Base-by-base conservation (phyloP, 148 eudicot genomes). In the Vaccinium myrtillus region DNA sequence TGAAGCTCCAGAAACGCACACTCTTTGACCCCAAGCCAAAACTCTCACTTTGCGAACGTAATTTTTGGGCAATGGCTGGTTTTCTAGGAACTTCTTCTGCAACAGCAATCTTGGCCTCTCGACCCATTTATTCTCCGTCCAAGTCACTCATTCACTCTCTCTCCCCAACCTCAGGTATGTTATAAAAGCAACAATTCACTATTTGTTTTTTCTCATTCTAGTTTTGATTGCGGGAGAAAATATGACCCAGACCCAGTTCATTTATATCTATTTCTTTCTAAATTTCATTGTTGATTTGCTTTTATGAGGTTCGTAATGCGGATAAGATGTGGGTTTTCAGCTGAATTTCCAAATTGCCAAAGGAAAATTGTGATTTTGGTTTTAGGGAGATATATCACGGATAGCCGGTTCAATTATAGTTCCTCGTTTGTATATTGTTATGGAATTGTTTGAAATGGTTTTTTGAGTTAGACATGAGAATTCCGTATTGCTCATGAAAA, bases 21-120 rank as follows among this genome's bases (percentile, higher is more conserved):
- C 77, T 58, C 82, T 39, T 32, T 39, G n/a, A 61, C 21, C 32
- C 76, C 3, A 65, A 23, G 7, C 46, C 46, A 30, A 7, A 6
- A 5, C 27, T 25, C 23, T 46, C 39, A n/a, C 63, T n/a, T 10
- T 11, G 5, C 11, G 13, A 36, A 32, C 10, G 7, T 8, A 53
- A 19, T 73, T 56, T 56, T 23, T 73, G 2, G 82, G 77, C 18
- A 39, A 93, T 93, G 96, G 95, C 97, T 58, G 87, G 89, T 63
- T 69, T 91, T 30, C 85, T 94, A 0, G 91, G 89, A 56, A 78
- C 94, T 27, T 89, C 93, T 75, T 91, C 94, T 13, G 79, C 93
- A 23, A 77, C 92, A 5, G 18, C 78, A 21, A 43, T 85, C 84
- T 78, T 86, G 50, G 79, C 88, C 67, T 89, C 90, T 51, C 81